Conservation (phyloP, 345 rosid genomes). For the Eucalyptus brandiana region DNA sequence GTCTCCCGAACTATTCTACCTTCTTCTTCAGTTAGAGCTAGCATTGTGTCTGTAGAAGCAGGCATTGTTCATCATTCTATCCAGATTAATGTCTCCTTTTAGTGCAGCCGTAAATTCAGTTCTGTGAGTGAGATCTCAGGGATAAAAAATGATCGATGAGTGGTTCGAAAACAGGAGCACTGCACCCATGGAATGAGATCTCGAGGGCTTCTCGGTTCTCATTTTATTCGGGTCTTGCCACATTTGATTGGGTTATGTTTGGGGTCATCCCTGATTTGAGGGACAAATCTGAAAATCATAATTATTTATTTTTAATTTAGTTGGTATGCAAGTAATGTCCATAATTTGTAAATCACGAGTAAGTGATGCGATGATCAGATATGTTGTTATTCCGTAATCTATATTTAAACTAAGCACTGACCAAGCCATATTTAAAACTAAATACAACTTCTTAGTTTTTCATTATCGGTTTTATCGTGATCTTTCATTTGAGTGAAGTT, state of each 20-base stretch:
- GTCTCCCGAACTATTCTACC: background rate
- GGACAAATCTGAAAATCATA: background rate
- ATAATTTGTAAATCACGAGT: background rate
- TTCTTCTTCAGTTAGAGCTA: background rate
- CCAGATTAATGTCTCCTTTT: background rate
- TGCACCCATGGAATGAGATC: background rate
- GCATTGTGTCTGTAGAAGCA: background rate
- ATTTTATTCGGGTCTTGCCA: background rate
- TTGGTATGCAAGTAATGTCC: background rate
- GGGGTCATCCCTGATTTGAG: background rate
- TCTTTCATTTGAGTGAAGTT: background rate
- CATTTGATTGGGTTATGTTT: background rate
- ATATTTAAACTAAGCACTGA: background rate
- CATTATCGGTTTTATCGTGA: background rate
- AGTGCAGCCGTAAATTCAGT: background rate
- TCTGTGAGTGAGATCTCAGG: background rate
- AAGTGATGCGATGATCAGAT: background rate
- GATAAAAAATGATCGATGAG: background rate
- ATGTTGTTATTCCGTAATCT: background rate
- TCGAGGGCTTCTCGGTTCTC: background rate
- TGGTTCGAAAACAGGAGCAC: background rate
- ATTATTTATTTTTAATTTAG: background rate
- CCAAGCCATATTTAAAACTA: background rate
- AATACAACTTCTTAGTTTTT: background rate
- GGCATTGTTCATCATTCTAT: background rate